Conservation (phyloP, 495 filamentous ascomycete genomes). For the Penicillium verhagenii region DNA sequence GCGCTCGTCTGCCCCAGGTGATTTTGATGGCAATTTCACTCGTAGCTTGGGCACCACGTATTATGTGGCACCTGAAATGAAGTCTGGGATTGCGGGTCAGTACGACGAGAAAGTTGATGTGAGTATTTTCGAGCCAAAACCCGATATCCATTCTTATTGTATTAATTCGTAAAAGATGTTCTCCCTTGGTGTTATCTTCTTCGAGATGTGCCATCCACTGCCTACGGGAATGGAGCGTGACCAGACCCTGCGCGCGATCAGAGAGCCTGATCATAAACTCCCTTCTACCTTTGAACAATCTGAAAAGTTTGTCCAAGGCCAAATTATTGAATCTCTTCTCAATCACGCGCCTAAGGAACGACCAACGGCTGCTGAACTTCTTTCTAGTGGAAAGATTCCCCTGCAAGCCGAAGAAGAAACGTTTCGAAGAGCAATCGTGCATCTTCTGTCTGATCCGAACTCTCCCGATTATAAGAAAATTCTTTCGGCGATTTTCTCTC, state of each 20-base stretch:
- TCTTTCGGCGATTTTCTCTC: conserved; percentile 77
- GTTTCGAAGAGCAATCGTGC: conserved; percentile 75
- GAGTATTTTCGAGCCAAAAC: conserved; percentile 29
- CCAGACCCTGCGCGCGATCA: conserved; percentile 65
- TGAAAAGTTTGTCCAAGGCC: conserved; percentile 69
- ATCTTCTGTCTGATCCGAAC: conserved; percentile 68
- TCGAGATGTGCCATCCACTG: conserved; percentile 90
- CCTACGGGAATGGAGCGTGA: conserved; percentile 88
- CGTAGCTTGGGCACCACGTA: conserved; percentile 91
- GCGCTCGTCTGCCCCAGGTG: conserved; percentile 42
- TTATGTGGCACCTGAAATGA: conserved; percentile 92
- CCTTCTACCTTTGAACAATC: conserved; percentile 73
- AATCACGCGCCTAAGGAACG: conserved; percentile 77
- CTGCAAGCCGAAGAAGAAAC: conserved; percentile 90
- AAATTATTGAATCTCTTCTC: conserved; percentile 76
- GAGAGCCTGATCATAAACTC: conserved; percentile 64
- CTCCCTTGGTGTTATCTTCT: conserved; percentile 94
- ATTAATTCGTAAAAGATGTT: conserved; percentile 67
- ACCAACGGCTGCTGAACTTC: conserved; percentile 80
- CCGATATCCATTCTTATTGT: background rate
- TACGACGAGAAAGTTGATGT: conserved; percentile 95
- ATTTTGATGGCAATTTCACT: conserved; percentile 63
- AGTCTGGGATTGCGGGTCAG: conserved; percentile 63
- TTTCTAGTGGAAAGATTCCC: conserved; percentile 84
- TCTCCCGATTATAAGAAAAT: conserved; percentile 91